These are phyloP conservation scores for Pichia sp. DNA, from an alignment of 1,139 yeast genomes.

Conservation along the genomic window DNA sequence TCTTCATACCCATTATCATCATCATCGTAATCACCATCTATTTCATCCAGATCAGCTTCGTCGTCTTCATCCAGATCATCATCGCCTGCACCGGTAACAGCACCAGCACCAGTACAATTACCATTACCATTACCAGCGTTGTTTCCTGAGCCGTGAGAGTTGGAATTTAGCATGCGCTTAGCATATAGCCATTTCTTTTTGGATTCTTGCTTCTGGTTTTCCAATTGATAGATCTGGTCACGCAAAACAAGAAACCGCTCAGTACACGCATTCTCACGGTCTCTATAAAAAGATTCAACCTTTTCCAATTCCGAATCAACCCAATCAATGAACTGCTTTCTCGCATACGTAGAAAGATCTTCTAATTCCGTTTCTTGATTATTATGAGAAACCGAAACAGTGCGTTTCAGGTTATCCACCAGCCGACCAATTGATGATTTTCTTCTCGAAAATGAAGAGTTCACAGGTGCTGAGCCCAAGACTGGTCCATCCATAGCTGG, in stretches of 20 bases:
- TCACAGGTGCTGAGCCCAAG: too few species aligned
- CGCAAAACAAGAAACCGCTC: conserved; percentile 55
- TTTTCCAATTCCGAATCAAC: conserved; percentile 48
- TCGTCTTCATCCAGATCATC: conserved; percentile 4
- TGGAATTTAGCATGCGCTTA: conserved; percentile 3
- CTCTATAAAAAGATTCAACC: conserved; percentile 52
- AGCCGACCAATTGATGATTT: conserved; percentile 8
- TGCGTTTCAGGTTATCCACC: conserved; percentile 12
- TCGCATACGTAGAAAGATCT: conserved; percentile 26
- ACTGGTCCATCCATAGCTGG: too few species aligned
- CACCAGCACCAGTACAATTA: background rate
- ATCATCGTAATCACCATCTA: conserved; percentile 8
- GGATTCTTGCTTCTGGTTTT: conserved; percentile 38
- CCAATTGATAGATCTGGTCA: conserved; percentile 57
- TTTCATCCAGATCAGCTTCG: conserved; percentile 9
- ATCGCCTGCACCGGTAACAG: background rate
- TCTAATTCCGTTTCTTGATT: conserved; percentile 14
- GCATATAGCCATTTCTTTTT: conserved; percentile 14
- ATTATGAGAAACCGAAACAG: background rate
- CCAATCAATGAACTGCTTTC: conserved; percentile 50
- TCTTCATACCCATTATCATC: conserved; percentile 8
- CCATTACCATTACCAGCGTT: background rate
- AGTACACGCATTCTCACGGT: conserved; percentile 52
- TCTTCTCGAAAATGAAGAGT: background rate
- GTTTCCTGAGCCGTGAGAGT: background rate